Percentiles rank a stretch among this genome's conserved stretches.
These are phyloP conservation scores for Taxawa tesnikishii DNA, from an alignment of 2,329 filamentous ascomycete genomes.

Conservation along the genomic window DNA sequence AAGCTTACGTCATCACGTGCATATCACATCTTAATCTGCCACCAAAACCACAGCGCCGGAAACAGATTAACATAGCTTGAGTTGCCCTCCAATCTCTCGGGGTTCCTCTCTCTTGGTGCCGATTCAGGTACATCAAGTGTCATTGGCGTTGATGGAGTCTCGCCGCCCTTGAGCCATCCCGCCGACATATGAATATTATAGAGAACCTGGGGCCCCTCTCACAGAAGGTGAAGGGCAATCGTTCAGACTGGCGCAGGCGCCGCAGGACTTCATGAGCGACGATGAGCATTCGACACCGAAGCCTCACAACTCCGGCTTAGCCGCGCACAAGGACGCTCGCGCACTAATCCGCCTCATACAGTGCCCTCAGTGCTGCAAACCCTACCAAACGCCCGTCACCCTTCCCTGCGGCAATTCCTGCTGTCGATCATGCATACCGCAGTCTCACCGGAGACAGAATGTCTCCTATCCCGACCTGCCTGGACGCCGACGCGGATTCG, in stretches of 20 bases:
- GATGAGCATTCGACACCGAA: conserved; percentile 21
- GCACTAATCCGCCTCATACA: conserved; percentile 62
- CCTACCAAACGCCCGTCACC: conserved; percentile 56
- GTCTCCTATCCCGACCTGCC: conserved; percentile 67
- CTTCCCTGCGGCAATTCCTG: conserved; percentile 72
- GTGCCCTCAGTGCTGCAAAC: conserved; percentile 60
- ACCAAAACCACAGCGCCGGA: no score
- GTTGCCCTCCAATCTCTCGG: no score
- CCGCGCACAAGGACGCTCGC: conserved; percentile 44
- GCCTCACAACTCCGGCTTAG: conserved; percentile 25
- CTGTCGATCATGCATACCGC: conserved; percentile 63
- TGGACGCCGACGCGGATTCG: conserved; percentile 55
- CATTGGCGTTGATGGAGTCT: no score
- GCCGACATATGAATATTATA: background rate
- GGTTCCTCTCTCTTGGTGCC: no score
- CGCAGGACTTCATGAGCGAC: conserved; percentile 29
- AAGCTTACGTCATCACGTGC: no score
- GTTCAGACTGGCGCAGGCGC: conserved; percentile 4
- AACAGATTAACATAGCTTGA: no score
- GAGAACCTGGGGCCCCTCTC: background rate
- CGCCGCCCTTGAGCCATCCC: no score
- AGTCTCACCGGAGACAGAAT: conserved; percentile 49
- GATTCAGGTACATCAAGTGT: no score
- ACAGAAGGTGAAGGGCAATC: background rate
- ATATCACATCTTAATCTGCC: no score